These are phyloP conservation scores for Botrytis fragariae DNA, from an alignment of 2,329 filamentous ascomycete species.

Conservation along the genomic window DNA sequence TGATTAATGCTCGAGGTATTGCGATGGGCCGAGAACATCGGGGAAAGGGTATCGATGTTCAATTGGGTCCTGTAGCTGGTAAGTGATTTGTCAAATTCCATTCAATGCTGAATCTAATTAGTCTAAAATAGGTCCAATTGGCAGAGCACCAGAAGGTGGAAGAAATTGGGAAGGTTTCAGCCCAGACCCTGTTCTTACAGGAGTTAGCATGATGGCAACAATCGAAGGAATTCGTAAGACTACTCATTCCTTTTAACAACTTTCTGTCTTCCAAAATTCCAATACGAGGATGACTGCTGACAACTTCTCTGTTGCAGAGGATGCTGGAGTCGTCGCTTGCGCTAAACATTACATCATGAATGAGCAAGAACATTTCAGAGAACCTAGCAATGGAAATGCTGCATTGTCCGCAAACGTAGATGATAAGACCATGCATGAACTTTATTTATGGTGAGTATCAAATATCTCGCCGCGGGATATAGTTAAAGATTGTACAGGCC, in stretches of 20 bases:
- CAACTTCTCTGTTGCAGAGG: constrained; percentile 46
- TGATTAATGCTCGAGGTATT: constrained; percentile 66
- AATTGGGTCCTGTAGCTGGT: constrained; percentile 71
- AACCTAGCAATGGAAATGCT: constrained; percentile 37
- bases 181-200: constrained; percentile 74
- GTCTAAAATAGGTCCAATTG: constrained; percentile 48
- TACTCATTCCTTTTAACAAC: no score
- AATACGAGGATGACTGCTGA: background rate
- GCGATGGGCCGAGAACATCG: constrained; percentile 69
- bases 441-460: constrained; percentile 51
- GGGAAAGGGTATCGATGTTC: constrained; percentile 70
- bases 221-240: constrained; percentile 62
- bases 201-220: constrained; percentile 67
- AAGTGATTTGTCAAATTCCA: background rate
- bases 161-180: constrained; percentile 69
- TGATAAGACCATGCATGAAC: constrained; percentile 59
- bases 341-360: constrained; percentile 70
- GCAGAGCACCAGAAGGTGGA: constrained; percentile 64
- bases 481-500: constrained; percentile 39
- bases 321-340: constrained; percentile 76
- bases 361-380: constrained; percentile 60
- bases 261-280: background rate
- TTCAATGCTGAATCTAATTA: no score
- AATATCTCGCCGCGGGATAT: no score
- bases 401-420: constrained; percentile 65